These are phyloP conservation scores for Cicer chorassanicum DNA, from an alignment of 306 rosid species.

Conservation along the genomic window DNA sequence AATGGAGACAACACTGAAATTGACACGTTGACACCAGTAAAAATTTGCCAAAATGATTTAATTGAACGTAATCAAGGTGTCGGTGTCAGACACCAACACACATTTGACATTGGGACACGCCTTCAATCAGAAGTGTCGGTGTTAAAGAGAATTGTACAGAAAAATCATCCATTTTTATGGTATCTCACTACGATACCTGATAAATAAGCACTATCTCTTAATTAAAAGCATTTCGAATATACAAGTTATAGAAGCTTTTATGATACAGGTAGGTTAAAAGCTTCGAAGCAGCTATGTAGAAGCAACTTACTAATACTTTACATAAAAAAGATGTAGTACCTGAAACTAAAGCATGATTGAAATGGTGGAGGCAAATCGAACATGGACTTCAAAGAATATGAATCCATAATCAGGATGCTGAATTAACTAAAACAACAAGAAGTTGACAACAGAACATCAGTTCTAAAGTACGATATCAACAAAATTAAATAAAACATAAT, in stretches of 20 bases:
- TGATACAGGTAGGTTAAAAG: background rate
- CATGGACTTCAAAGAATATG: constrained; percentile 79
- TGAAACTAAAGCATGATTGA: constrained; percentile 80
- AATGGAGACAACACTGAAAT: too few relatives aligned
- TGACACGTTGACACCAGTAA: too few relatives aligned
- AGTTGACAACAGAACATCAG: constrained; percentile 30
- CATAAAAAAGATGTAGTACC: constrained; percentile 51
- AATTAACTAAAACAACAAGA: constrained; percentile 19
- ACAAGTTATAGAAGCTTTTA: background rate
- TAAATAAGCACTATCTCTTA: constrained; percentile 21
- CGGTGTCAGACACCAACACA: too few relatives aligned
- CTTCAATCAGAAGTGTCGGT: too few relatives aligned
- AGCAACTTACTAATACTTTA: constrained; percentile 33
- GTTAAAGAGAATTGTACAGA: background rate
- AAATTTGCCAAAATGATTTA: too few relatives aligned
- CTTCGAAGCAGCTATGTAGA: constrained; percentile 23
- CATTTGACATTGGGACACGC: too few relatives aligned
- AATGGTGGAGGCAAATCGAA: constrained; percentile 78
- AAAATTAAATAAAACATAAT: constrained; percentile 16
- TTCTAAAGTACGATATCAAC: background rate
- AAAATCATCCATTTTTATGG: constrained; percentile 13
- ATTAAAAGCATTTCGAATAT: background rate
- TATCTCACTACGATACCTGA: constrained; percentile 3
- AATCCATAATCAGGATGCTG: constrained; percentile 62
- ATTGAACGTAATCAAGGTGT: too few relatives aligned